Percentiles rank a stretch among this genome's conserved stretches.
phyloP scores from a whole-genome alignment of 805 yeast genomes.

The Candida pseudoglaebosa region DNA sequence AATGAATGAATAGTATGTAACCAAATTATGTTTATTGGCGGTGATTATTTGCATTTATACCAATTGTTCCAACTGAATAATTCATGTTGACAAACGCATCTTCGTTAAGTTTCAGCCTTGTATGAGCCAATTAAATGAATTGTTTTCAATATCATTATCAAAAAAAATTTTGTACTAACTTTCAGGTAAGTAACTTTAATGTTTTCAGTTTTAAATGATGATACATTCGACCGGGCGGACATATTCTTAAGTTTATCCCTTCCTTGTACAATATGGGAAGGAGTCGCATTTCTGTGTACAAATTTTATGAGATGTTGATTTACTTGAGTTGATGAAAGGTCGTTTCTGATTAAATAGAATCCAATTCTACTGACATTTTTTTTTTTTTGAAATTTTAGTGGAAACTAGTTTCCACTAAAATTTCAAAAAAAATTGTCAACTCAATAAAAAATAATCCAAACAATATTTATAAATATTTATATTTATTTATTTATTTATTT shows the following conservation, averaged over 20 bases:
- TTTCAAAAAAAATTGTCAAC: too few relatives aligned
- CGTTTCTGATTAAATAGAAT: too few relatives aligned
- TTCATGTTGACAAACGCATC: constrained; percentile 48
- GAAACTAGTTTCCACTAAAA: too few relatives aligned
- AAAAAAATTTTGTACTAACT: constrained; percentile 15
- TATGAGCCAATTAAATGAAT: too few relatives aligned
- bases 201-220: constrained; percentile 27
- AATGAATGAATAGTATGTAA: constrained; percentile 21
- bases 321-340: constrained; percentile 44
- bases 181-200: constrained; percentile 12
- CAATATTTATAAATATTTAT: background rate
- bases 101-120: constrained; percentile 54
- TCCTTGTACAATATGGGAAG: constrained; percentile 38
- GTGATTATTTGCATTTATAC: constrained; percentile 46
- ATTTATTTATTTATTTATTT: too few relatives aligned
- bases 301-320: constrained; percentile 37
- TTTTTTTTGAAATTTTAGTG: too few relatives aligned
- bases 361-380: too few relatives aligned
- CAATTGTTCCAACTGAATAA: constrained; percentile 51
- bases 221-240: constrained; percentile 53
- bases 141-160: constrained; percentile 2
- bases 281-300: constrained; percentile 48
- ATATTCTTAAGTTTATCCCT: constrained; percentile 37
- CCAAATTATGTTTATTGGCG: constrained; percentile 18
- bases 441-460: too few relatives aligned